phyloP scores from a whole-genome alignment of 768 basidiomycete genomes.

The Naganishia onofrii region DNA sequence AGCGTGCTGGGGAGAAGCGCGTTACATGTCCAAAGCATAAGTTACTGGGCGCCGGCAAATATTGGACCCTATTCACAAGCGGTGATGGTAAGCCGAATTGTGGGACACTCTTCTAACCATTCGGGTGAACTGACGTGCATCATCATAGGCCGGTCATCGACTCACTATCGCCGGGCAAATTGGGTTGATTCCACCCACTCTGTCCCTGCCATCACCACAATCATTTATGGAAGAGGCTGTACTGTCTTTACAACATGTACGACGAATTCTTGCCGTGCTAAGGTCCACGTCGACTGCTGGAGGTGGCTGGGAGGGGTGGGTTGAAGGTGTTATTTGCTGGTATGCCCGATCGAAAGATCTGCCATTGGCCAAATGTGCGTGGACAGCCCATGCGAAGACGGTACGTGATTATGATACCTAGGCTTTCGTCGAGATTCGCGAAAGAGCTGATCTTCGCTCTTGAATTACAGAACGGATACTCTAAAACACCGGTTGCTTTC shows the following conservation, averaged over 20 bases:
- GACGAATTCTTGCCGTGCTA: slow-evolving; percentile 65
- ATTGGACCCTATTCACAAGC: slow-evolving; percentile 98
- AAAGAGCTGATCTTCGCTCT: neutral
- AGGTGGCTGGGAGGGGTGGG: slow-evolving; percentile 60
- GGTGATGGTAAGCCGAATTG: slow-evolving; percentile 61
- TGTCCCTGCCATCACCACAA: slow-evolving; percentile 64
- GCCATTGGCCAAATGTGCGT: slow-evolving; percentile 37
- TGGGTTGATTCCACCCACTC: slow-evolving; percentile 72
- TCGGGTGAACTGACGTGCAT: neutral
- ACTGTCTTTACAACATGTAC: slow-evolving; percentile 74
- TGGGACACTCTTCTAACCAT: neutral
- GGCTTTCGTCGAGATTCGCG: neutral
- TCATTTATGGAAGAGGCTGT: slow-evolving; percentile 62
- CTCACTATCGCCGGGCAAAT: slow-evolving; percentile 96
- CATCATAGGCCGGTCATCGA: slow-evolving; percentile 64
- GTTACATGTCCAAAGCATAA: slow-evolving; percentile 89
- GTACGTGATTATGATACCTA: slow-evolving; percentile 22
- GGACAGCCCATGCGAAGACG: slow-evolving; percentile 37
- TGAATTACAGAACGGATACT: slow-evolving; percentile 33
- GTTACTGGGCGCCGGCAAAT: slow-evolving; percentile 99
- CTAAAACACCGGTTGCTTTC: slow-evolving; percentile 42
- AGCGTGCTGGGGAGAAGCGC: slow-evolving; percentile 58
- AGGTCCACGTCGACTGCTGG: slow-evolving; percentile 56
- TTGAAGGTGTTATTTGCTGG: slow-evolving; percentile 72
- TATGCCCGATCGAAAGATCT: slow-evolving; percentile 50